Percentiles rank a stretch among this genome's conserved stretches.
These are phyloP conservation scores for Debaryomyces sp. DNA, from an alignment of 1,139 yeast genomes.

Conservation along the genomic window DNA sequence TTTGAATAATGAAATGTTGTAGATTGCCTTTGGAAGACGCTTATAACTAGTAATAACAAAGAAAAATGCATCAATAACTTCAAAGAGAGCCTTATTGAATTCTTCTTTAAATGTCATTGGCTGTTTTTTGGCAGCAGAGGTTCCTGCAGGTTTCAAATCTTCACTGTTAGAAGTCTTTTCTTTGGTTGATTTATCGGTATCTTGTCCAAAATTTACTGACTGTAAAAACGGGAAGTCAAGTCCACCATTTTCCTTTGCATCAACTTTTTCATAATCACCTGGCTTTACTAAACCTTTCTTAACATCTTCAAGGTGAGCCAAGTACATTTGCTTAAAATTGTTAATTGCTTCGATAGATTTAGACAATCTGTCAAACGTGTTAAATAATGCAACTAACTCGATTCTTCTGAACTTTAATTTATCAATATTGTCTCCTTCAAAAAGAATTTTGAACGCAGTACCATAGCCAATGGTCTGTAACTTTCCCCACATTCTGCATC, in stretches of 20 bases:
- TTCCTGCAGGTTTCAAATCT: slow-evolving; percentile 9
- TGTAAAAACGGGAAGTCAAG: slow-evolving; percentile 46
- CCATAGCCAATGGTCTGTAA: slow-evolving; percentile 97
- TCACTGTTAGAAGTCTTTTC: slow-evolving; percentile 11
- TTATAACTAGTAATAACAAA: slow-evolving; percentile 71
- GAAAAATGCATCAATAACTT: slow-evolving; percentile 62
- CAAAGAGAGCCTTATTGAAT: slow-evolving; percentile 55
- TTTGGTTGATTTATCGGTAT: background rate
- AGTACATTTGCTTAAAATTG: slow-evolving; percentile 64
- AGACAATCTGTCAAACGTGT: slow-evolving; percentile 89
- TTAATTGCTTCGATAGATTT: slow-evolving; percentile 78
- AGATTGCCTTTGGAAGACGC: slow-evolving; percentile 67
- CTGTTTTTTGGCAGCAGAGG: background rate
- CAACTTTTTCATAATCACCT: slow-evolving; percentile 43
- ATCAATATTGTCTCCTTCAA: slow-evolving; percentile 59
- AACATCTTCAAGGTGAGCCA: slow-evolving; percentile 45
- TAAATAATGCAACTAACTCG: slow-evolving; percentile 86
- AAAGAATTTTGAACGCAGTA: slow-evolving; percentile 86
- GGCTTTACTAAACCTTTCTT: slow-evolving; percentile 42
- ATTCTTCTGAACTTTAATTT: slow-evolving; percentile 66
- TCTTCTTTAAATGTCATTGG: slow-evolving; percentile 37
- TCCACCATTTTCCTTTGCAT: slow-evolving; percentile 27
- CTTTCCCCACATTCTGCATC: slow-evolving; percentile 98
- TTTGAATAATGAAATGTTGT: slow-evolving; percentile 51
- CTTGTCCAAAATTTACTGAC: background rate